phyloP scores from a whole-genome alignment of 441 rosid genomes.

The Syzygium malaccense region DNA sequence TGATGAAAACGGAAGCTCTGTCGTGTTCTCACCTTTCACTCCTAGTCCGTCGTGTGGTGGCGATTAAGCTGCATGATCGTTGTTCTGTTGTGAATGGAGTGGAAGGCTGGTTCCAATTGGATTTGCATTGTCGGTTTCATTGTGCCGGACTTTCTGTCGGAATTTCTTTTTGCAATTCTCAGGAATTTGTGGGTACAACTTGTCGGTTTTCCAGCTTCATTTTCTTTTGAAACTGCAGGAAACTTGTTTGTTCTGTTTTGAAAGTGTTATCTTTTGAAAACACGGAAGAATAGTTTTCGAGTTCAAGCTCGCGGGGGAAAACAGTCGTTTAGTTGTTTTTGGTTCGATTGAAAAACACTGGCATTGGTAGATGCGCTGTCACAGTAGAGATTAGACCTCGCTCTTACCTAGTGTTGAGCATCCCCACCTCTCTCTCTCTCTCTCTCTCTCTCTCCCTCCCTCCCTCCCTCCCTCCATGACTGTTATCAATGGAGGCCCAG shows the following conservation, averaged over 20 bases:
- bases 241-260: background rate
- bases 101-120: background rate
- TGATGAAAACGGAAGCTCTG: background rate
- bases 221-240: background rate
- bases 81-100: background rate
- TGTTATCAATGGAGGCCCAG: background rate
- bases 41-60: background rate
- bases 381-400: background rate
- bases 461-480: background rate
- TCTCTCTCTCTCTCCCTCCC: too few relatives aligned
- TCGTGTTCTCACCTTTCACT: background rate
- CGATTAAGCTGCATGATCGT: background rate
- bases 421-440: background rate
- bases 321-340: too few relatives aligned
- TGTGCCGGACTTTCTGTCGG: background rate
- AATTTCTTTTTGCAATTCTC: background rate
- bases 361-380: background rate
- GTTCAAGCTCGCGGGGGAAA: background rate
- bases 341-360: background rate
- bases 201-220: background rate
- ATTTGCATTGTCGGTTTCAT: background rate
- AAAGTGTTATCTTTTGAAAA: background rate
- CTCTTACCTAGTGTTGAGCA: background rate
- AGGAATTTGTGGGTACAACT: background rate
- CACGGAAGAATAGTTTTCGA: background rate